Base-by-base conservation (phyloP, 208 protist species). In the Trypanosomatidae sp. region DNA sequence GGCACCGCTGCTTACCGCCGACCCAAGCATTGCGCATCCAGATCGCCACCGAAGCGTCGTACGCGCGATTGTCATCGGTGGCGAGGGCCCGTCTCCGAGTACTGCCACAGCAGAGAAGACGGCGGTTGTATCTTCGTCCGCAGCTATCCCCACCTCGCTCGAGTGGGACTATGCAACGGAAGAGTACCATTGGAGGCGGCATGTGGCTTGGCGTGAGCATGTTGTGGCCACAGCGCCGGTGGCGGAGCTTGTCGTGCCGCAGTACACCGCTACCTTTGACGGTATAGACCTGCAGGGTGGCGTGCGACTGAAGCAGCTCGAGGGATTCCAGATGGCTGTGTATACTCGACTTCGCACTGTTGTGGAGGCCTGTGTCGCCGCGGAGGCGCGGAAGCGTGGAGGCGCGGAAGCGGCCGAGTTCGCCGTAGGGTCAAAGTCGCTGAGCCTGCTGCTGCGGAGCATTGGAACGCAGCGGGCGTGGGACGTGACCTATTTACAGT, bases 191-290 rank as follows among this genome's bases (percentile, higher is more conserved):
- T 95, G 91, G 91, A 66, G 68, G 62, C 81, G 86, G 7, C 91
- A 95, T 67, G 53, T 85, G 43, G 53, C 74, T 36, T 92, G 89
- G 77, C 73, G 77, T 3, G 62, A 68, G n/a, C 71, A 79, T n/a
- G 86, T 82, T 44, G 39, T 85, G 13, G 73, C 79, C 0, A 74
- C 60, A 3, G 72, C 74, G n/a, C 76, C 79, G 8, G 73, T 85
- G 28, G 74, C 71, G 50, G 88, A 92, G 65, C 67, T 94, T 33
- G 69, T 92, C 39, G 64, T 95, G 36, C 59, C 75, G 43, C 69
- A 90, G 58, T 97, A 97, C 67, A 70, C 76, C 46, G 90, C 87
- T 25, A 62, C 68, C 3, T 97, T 91, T 67, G 84, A 89, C 62
- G 43, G 79, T 46, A 86, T 80, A 25, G 83, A 84, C 33, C 69